Evolutionary conservation across 73 alveolate genomes (phyloP).

Genomic region (Paramecium tetraurelia): DNA sequence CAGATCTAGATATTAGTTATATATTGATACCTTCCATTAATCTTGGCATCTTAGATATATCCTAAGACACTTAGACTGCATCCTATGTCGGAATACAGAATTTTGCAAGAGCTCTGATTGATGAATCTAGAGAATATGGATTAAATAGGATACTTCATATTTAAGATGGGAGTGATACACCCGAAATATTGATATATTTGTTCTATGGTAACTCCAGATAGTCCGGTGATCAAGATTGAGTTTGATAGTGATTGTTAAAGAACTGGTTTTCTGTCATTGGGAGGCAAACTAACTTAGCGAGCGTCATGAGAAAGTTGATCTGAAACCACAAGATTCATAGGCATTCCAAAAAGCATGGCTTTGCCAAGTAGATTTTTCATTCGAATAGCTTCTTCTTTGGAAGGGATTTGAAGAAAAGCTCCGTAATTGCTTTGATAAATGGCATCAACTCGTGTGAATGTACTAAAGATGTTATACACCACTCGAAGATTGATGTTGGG

Average conservation of each 20-base stretch:
- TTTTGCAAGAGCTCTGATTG: constrained; percentile 13
- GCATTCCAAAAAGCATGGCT: not conserved
- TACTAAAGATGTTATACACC: constrained; percentile 24
- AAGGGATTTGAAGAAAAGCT: not conserved
- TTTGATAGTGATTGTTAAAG: not conserved
- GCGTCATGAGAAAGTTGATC: not conserved
- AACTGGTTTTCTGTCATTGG: not conserved
- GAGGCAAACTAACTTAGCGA: not conserved
- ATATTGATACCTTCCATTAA: constrained; percentile 40
- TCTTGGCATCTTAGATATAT: constrained; percentile 14
- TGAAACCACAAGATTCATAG: not conserved
- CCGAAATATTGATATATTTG: not conserved
- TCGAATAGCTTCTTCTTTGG: not conserved
- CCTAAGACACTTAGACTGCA: constrained; percentile 33
- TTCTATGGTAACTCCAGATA: not conserved
- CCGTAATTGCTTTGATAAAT: not conserved
- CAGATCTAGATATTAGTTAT: not conserved
- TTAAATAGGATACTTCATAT: not conserved
- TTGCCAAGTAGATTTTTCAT: not conserved
- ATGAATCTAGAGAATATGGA: not conserved
- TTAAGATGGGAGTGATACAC: constrained; percentile 36
- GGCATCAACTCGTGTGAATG: not conserved
- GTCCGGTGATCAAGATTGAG: constrained; percentile 1
- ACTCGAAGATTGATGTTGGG: constrained; percentile 26
- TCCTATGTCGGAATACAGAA: not conserved